These are phyloP conservation scores for Myriosclerotinia scirpicola DNA, from an alignment of 2,329 filamentous ascomycete genomes.

Conservation along the genomic window DNA sequence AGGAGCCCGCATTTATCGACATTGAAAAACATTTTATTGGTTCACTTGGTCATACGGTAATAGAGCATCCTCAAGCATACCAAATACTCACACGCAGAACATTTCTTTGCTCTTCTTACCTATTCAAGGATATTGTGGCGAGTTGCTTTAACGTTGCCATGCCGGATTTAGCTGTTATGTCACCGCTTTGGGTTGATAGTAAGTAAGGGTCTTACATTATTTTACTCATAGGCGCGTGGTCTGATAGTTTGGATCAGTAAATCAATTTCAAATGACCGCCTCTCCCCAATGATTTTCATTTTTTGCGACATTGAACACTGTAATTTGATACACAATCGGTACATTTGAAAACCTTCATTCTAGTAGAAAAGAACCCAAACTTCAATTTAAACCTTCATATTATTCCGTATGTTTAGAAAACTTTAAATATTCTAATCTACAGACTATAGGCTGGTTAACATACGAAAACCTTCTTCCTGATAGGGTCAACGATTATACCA, in stretches of 20 bases:
- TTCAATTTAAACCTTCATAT: too few species aligned
- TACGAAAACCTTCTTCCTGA: neutral
- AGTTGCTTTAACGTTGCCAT: neutral
- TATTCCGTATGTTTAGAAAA: too few species aligned
- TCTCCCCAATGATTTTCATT: too few species aligned
- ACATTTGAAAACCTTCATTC: neutral
- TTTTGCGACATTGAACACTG: neutral
- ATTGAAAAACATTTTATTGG: too few species aligned
- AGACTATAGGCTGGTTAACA: neutral
- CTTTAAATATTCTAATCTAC: neutral
- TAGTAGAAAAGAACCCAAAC: too few species aligned
- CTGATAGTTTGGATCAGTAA: too few species aligned
- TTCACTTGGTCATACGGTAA: conserved; percentile 2
- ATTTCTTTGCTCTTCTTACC: neutral
- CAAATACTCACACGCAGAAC: neutral
- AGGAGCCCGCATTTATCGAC: too few species aligned
- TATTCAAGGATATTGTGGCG: conserved; percentile 1
- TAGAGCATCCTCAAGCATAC: neutral
- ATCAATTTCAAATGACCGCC: too few species aligned
- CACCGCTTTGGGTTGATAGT: neutral
- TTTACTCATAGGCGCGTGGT: neutral
- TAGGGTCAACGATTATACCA: neutral
- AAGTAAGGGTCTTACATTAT: neutral
- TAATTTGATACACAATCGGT: neutral
- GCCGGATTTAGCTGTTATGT: conserved; percentile 14